Base-by-base conservation (phyloP, 2,329 filamentous ascomycete genomes). In the Periconia sp. region DNA sequence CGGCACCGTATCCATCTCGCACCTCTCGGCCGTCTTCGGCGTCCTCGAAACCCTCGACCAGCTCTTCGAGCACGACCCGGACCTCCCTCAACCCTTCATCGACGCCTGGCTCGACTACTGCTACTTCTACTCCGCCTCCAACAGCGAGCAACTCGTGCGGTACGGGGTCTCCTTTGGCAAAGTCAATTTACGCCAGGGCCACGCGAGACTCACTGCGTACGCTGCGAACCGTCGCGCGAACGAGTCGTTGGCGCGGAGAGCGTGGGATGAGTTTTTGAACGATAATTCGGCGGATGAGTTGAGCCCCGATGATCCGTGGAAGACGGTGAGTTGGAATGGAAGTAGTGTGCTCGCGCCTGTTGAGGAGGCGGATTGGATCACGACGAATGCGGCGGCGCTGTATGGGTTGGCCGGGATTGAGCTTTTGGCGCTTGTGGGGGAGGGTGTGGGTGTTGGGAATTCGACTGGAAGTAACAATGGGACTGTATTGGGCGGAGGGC, bases 91-190 rank as follows among this genome's bases (percentile, higher is more conserved):
- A 9, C 77, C 77, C 0, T 85, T 86, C 63, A 74, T 80, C 46
- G 66, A 79, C 7, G 81, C 78, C 0, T 86, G 82, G 79, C 69
- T 85, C 1, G 83, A 85, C 47, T 86, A 86, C 68, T 83, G 82
- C 62, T 81, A 80, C 63, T 85, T 83, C 68, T 86, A 83, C 60
- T 74, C 76, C 9, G 83, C 81, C 0, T 61, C 74, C 0, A 66
- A 69, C 0, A 76, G 70, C 0, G 81, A 85, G 68, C 83, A 86
- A 64, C 66, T 61, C 1, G 75, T 77, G 1, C 76, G 82, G 0
- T 86, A 85, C 56, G 83, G 83, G 7, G 63, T 64, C 1, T 68
- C 69, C 45, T 85, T 73, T 55, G 69, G 78, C n/a, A 75, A 56
- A 2, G 55, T 80, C 5, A 81, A 69, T 45, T 68, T 86, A 46